Conservation (phyloP, 2,329 filamentous ascomycete species). For the Dryadomyces sulphureus region DNA sequence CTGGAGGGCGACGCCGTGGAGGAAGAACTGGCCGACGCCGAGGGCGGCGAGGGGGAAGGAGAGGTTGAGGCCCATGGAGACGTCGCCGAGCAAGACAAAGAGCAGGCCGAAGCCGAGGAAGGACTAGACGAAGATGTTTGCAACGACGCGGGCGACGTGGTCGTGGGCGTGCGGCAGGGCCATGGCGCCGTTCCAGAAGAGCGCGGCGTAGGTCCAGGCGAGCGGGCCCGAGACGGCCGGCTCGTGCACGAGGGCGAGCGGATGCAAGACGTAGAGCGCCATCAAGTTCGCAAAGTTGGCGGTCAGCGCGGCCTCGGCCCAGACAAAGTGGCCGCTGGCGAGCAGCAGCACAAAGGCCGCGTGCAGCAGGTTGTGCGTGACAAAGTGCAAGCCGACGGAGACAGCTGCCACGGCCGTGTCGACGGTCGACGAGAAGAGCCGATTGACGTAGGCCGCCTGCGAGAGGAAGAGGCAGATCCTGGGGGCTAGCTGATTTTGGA, state of each 20-base stretch:
- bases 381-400: constrained; percentile 71
- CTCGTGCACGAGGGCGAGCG: constrained; percentile 48
- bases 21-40: constrained; percentile 61
- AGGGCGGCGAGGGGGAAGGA: constrained; percentile 60
- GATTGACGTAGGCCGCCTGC: background rate
- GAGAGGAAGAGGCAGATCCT: constrained; percentile 25
- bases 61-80: constrained; percentile 67
- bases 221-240: constrained; percentile 64
- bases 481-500: too few species aligned
- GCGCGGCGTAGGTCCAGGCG: constrained; percentile 71
- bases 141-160: constrained; percentile 60
- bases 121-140: constrained; percentile 80
- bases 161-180: constrained; percentile 55
- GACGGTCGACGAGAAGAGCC: constrained; percentile 20
- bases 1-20: constrained; percentile 63
- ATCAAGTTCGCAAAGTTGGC: constrained; percentile 73
- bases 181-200: constrained; percentile 82
- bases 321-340: constrained; percentile 58
- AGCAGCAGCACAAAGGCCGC: constrained; percentile 76
- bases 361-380: constrained; percentile 70
- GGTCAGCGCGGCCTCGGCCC: constrained; percentile 60
- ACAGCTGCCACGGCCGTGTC: constrained; percentile 43
- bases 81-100: constrained; percentile 58
- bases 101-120: constrained; percentile 63
- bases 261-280: constrained; percentile 66